Evolutionary conservation across 305 asterid species (phyloP), one percentile per base, ranked within the genome.

Genomic region (Rubia tinctorum): DNA sequence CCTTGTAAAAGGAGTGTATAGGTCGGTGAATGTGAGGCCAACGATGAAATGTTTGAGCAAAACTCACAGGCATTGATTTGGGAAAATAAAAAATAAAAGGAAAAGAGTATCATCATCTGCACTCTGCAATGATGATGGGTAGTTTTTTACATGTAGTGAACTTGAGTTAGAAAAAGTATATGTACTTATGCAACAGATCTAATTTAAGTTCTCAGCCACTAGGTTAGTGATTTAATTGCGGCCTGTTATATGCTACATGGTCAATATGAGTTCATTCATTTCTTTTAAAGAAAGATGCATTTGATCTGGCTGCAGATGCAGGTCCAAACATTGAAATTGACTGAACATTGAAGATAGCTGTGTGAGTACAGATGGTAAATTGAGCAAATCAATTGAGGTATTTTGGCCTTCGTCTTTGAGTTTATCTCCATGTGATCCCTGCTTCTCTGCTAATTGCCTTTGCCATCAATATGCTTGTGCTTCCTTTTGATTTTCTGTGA

Each of bases 341-440:
- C 76, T 83, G 87, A 80, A 90, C 91, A 81, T 80, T 94, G 88
- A 97, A 94, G 85, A 94, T 94, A 80, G 97, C 99, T 91, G 99
- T 84, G 84, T 94, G 69, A 84, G 91, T 71, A 94, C 97, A 12
- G 91, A 94, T 84, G 96, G 97, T 76, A 86, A 80, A 60, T 83
- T 94, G 83, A 90, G 84, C 73, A 90, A 86, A 84, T 85, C 84
- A 61, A 75, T 89, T 74, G 97, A 91, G 96, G 99, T 91, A 82
- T 75, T 63, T 70, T 73, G 30, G 60, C 45, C 27, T 75, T 72
- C 63, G 58, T 64, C 53, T 66, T 65, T 60, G 51, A 27, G 69
- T 58, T 66, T 37, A 71, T 56, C 72, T 30, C 34, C 60, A 42
- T 66, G 25, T 45, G 27, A 34, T 75, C 55, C 66, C n/a, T 47